Conservation (phyloP, 345 rosid genomes). For the Clarkia xantiana region DNA sequence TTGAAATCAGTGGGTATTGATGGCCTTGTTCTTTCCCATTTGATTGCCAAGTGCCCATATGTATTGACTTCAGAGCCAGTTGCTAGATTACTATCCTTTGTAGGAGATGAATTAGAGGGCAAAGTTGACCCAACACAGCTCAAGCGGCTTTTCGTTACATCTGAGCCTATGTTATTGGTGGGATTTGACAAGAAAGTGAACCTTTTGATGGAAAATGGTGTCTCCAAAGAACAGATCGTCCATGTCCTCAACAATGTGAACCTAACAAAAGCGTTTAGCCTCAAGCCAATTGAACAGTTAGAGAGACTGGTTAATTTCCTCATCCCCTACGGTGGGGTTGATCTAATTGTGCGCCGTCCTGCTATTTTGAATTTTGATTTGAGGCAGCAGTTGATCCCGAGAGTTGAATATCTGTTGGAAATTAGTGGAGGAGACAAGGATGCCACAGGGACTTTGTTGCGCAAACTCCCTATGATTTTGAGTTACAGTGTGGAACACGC, state of each 20-base stretch:
- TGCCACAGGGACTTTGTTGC: conserved; percentile 35
- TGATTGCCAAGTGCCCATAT: conserved; percentile 35
- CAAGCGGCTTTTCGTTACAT: conserved; percentile 24
- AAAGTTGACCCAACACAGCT: conserved; percentile 36
- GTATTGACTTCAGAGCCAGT: conserved; percentile 42
- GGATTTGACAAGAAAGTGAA: conserved; percentile 22
- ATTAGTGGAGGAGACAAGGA: conserved; percentile 56
- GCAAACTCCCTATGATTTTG: conserved; percentile 46
- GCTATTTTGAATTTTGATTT: conserved; percentile 44
- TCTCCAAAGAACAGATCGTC: conserved; percentile 39
- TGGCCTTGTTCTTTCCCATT: conserved; percentile 27
- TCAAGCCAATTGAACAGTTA: conserved; percentile 47
- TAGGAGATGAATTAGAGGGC: conserved; percentile 29
- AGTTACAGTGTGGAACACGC: conserved; percentile 43
- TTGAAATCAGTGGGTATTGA: conserved; percentile 36
- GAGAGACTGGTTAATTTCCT: conserved; percentile 40
- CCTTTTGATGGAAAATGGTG: conserved; percentile 26
- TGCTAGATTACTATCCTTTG: conserved; percentile 24
- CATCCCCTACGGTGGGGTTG: conserved; percentile 43
- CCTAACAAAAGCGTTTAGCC: conserved; percentile 35
- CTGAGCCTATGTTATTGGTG: conserved; percentile 32
- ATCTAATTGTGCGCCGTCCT: conserved; percentile 44
- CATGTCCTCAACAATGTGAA: conserved; percentile 51
- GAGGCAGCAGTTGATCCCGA: conserved; percentile 49
- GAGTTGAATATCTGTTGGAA: conserved; percentile 35